phyloP scores from a whole-genome alignment of 2,329 filamentous ascomycete species.

The Mariannaea elegans region DNA sequence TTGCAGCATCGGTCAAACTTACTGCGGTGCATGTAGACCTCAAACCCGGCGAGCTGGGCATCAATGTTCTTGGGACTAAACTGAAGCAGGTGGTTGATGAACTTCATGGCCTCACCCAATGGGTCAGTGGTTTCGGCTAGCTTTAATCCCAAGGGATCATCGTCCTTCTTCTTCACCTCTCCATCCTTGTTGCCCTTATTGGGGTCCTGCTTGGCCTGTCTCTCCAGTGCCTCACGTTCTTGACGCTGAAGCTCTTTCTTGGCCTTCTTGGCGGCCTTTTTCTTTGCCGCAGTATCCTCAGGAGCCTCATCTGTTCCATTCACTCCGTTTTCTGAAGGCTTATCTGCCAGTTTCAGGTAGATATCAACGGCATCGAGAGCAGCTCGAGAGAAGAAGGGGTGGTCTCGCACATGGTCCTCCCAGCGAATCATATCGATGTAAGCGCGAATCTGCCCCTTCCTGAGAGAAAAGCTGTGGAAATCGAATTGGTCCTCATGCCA shows the following conservation, averaged over 20 bases:
- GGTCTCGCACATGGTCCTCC: slow-evolving; percentile 91
- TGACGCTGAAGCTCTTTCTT: slow-evolving; percentile 74
- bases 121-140: slow-evolving; percentile 84
- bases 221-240: slow-evolving; percentile 82
- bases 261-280: slow-evolving; percentile 90
- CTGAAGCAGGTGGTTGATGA: slow-evolving; percentile 82
- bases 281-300: slow-evolving; percentile 74
- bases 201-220: slow-evolving; percentile 81
- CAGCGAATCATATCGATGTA: slow-evolving; percentile 97
- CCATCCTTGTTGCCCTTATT: slow-evolving; percentile 76
- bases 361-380: slow-evolving; percentile 83
- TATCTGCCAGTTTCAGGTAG: slow-evolving; percentile 82
- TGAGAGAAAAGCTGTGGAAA: slow-evolving; percentile 96
- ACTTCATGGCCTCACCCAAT: slow-evolving; percentile 87
- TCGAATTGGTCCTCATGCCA: slow-evolving; percentile 99
- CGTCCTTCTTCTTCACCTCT: slow-evolving; percentile 85
- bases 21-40: slow-evolving; percentile 88
- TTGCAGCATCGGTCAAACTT: slow-evolving; percentile 49
- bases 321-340: slow-evolving; percentile 71
- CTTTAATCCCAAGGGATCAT: slow-evolving; percentile 84
- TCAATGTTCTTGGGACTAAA: slow-evolving; percentile 83
- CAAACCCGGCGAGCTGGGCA: slow-evolving; percentile 86
- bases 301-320: slow-evolving; percentile 63
- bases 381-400: slow-evolving; percentile 90
- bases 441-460: slow-evolving; percentile 93